Conservation (phyloP, 2,329 filamentous ascomycete species). For the Orbilia quercus region DNA sequence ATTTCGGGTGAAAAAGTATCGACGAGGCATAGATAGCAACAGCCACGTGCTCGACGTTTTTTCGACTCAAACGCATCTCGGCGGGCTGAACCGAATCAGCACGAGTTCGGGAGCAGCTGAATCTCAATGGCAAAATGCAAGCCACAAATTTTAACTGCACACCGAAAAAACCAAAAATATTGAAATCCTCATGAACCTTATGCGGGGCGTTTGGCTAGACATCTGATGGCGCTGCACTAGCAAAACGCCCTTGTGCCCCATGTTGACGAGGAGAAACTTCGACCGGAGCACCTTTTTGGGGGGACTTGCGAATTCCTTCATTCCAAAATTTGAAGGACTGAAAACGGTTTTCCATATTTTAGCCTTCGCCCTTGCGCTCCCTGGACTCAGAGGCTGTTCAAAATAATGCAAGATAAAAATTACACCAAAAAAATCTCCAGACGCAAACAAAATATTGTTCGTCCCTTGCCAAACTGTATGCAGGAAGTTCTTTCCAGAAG, state of each 20-base stretch:
- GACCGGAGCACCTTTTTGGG: neutral
- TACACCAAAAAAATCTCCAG: slow-evolving; percentile 6
- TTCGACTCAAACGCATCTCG: slow-evolving; percentile 32
- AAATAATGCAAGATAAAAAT: neutral
- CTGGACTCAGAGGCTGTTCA: slow-evolving; percentile 1
- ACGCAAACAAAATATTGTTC: slow-evolving; percentile 1
- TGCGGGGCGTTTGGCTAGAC: slow-evolving; percentile 38
- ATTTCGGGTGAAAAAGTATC: slow-evolving; percentile 11
- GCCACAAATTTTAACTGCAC: slow-evolving; percentile 44
- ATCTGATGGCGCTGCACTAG: slow-evolving; percentile 19
- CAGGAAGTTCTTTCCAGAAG: slow-evolving; percentile 51
- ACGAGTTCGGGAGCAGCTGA: slow-evolving; percentile 45
- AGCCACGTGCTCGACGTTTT: slow-evolving; percentile 30
- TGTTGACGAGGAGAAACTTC: slow-evolving; percentile 13
- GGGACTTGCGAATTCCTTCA: neutral
- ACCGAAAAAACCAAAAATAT: neutral
- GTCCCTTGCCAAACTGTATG: slow-evolving; percentile 20
- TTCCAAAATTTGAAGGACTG: neutral
- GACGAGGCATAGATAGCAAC: slow-evolving; percentile 5
- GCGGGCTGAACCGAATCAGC: slow-evolving; percentile 42
- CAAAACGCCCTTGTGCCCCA: slow-evolving; percentile 27
- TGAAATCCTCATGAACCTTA: slow-evolving; percentile 9
- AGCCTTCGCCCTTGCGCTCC: slow-evolving; percentile 35
- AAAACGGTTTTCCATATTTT: slow-evolving; percentile 22
- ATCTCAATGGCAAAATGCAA: slow-evolving; percentile 39